A percentile compares a stretch with the other conserved stretches of the same genome.
These are phyloP conservation scores for Pascua sp. DNA, from an alignment of 1,284 basidiomycete species.

Conservation along the genomic window DNA sequence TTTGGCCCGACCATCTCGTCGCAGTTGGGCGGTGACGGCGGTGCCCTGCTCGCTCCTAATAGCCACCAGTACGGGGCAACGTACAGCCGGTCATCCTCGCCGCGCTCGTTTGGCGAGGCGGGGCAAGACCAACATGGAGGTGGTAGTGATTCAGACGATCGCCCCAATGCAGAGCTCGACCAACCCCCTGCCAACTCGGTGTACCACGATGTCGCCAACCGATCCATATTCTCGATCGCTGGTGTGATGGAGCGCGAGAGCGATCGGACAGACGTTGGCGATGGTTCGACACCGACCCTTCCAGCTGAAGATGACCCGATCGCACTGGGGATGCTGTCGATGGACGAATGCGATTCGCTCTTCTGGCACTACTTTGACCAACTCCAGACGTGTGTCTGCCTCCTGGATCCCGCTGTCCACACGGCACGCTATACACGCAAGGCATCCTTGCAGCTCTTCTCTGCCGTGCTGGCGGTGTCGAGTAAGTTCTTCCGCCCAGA, in stretches of 20 bases:
- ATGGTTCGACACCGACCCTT: too few relatives aligned
- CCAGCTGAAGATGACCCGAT: constrained; percentile 14
- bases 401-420: constrained; percentile 21
- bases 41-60: background rate
- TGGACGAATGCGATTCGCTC: constrained; percentile 21
- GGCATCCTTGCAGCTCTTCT: constrained; percentile 16
- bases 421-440: constrained; percentile 15
- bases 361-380: constrained; percentile 25
- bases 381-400: constrained; percentile 24
- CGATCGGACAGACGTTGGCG: background rate
- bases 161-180: background rate
- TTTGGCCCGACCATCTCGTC: background rate
- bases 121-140: background rate
- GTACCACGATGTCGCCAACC: constrained; percentile 21
- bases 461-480: constrained; percentile 19
- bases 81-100: background rate
- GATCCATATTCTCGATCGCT: constrained; percentile 20
- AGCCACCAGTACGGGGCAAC: background rate
- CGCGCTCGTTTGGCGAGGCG: background rate
- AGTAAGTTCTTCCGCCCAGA: constrained; percentile 24
- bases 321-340: constrained; percentile 14
- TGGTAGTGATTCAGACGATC: constrained; percentile 3
- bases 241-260: constrained; percentile 19
- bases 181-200: constrained; percentile 19
- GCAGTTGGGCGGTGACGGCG: background rate